A percentile compares a stretch with the other conserved stretches of the same genome.
Evolutionary conservation across 805 yeast genomes (phyloP).

Genomic region (Scheffersomyces ergatensis): DNA sequence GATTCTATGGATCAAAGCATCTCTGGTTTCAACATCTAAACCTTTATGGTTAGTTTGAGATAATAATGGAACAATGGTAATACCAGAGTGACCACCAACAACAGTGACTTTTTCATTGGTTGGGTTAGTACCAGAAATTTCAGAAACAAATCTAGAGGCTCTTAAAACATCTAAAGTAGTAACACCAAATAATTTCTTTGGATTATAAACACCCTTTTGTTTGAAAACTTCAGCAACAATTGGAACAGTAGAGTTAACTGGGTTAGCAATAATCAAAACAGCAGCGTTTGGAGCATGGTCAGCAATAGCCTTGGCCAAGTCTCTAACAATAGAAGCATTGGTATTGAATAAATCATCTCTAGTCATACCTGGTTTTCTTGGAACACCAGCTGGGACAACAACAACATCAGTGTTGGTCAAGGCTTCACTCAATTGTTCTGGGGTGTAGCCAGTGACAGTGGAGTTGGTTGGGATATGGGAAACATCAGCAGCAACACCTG

Average conservation of each 20-base stretch:
- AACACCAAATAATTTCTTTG: constrained; percentile 91
- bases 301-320: constrained; percentile 83
- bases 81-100: constrained; percentile 97
- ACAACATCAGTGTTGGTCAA: constrained; percentile 80
- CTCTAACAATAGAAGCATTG: constrained; percentile 93
- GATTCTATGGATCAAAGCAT: constrained; percentile 72
- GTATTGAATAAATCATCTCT: constrained; percentile 96
- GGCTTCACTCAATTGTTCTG: constrained; percentile 72
- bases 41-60: constrained; percentile 75
- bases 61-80: constrained; percentile 90
- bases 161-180: constrained; percentile 92
- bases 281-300: constrained; percentile 83
- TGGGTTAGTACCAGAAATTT: constrained; percentile 71
- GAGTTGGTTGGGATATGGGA: constrained; percentile 94
- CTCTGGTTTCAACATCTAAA: constrained; percentile 41
- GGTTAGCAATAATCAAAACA: constrained; percentile 82
- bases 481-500: constrained; percentile 96
- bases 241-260: constrained; percentile 96
- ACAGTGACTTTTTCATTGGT: constrained; percentile 75
- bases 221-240: constrained; percentile 91
- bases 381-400: constrained; percentile 96
- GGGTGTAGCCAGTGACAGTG: constrained; percentile 81
- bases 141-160: constrained; percentile 79
- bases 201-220: constrained; percentile 83
- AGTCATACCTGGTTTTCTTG: constrained; percentile 99